Conservation (phyloP, 148 eudicot species). For the Camellia sinensis region DNA sequence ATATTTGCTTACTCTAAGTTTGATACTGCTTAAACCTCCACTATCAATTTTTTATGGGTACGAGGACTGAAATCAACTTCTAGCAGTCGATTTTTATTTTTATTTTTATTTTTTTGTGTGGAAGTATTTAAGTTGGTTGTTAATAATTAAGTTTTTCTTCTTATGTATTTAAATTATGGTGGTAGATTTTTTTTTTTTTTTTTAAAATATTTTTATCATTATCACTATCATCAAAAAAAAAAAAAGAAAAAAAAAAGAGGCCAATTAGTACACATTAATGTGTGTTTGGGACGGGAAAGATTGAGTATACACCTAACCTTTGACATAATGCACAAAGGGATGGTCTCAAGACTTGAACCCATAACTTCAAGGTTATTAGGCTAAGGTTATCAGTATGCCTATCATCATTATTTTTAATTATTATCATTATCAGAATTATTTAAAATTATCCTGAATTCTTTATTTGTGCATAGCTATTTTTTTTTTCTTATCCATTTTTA, state of each 20-base stretch:
- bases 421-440: background rate
- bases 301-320: no score
- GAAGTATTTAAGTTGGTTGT: no score
- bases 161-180: background rate
- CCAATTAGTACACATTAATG: no score
- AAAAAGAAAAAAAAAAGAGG: no score
- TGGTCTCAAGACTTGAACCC: no score
- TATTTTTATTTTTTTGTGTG: no score
- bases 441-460: background rate
- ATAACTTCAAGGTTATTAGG: no score
- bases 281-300: no score
- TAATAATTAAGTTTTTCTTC: background rate
- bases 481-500: background rate
- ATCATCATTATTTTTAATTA: background rate
- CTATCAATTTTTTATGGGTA: background rate
- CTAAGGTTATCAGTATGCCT: background rate
- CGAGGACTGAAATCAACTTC: background rate
- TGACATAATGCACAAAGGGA: no score
- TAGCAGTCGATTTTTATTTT: background rate
- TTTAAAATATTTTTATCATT: background rate
- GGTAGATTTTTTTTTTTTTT: background rate
- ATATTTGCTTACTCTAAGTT: background rate
- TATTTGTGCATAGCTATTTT: background rate
- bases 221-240: background rate
- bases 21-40: background rate